Percentiles rank a stretch among this genome's conserved stretches.
phyloP scores from a whole-genome alignment of 75 land plant species.

The Pinus taeda region DNA sequence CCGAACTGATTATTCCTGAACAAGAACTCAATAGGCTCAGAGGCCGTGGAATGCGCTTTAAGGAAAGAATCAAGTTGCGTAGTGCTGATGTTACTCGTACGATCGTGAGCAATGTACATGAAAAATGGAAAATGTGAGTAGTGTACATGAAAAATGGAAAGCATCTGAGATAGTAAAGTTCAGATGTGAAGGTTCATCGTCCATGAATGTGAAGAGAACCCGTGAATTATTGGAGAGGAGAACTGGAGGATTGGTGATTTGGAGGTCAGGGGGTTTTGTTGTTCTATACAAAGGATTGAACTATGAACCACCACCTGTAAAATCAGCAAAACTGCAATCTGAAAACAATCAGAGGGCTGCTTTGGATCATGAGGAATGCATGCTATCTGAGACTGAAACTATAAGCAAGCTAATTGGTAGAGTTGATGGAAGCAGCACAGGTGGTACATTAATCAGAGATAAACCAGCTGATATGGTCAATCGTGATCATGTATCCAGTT shows the following conservation, averaged over 20 bases:
- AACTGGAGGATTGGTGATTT: slow-evolving; percentile 92
- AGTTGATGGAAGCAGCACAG: background rate
- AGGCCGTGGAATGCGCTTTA: slow-evolving; percentile 37
- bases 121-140: background rate
- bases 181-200: slow-evolving; percentile 68
- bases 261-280: slow-evolving; percentile 85
- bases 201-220: slow-evolving; percentile 81
- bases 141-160: slow-evolving; percentile 39
- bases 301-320: slow-evolving; percentile 44
- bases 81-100: slow-evolving; percentile 70
- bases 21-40: slow-evolving; percentile 64
- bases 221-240: slow-evolving; percentile 85
- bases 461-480: background rate
- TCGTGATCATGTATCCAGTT: background rate
- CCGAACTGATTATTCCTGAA: slow-evolving; percentile 77
- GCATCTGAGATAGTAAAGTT: slow-evolving; percentile 73
- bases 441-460: background rate
- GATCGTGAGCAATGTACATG: slow-evolving; percentile 64
- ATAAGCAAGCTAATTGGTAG: background rate
- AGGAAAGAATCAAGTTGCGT: slow-evolving; percentile 53
- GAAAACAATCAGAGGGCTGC: background rate
- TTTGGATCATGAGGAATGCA: background rate
- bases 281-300: slow-evolving; percentile 76
- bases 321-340: slow-evolving; percentile 17
- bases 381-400: background rate